A percentile compares a stretch with the other conserved stretches of the same genome.
Conservation (phyloP, 2,329 filamentous ascomycete genomes). For the Penicillium sclerotigenum region DNA sequence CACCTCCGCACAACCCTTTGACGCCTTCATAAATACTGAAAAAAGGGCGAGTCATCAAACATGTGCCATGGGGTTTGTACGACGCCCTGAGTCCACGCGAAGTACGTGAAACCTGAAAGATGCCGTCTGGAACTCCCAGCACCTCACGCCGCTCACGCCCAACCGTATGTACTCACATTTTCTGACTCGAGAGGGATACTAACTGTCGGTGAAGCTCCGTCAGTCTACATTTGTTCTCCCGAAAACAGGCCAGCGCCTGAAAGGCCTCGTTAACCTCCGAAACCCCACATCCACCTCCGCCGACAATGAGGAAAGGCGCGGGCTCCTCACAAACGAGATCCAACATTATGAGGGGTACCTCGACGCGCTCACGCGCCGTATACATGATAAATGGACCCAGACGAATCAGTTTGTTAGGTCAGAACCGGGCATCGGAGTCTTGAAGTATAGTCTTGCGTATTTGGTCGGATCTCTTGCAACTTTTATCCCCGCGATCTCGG, state of each 20-base stretch:
- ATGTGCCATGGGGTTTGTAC: conserved; percentile 1
- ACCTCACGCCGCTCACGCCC: conserved; percentile 35
- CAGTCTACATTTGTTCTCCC: conserved; percentile 87
- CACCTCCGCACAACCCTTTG: conserved; percentile 5
- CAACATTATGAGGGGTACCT: conserved; percentile 13
- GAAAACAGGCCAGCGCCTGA: conserved; percentile 77
- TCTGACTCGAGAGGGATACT: conserved; percentile 3
- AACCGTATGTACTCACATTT: conserved; percentile 25
- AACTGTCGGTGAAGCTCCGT: conserved; percentile 55
- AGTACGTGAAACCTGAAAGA: conserved; percentile 21
- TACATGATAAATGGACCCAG: conserved; percentile 39
- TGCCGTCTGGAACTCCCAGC: conserved; percentile 31
- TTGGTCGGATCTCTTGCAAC: conserved; percentile 81
- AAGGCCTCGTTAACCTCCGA: conserved; percentile 74
- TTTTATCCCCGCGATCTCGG: conserved; percentile 70
- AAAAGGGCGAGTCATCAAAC: not conserved
- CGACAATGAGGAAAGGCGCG: conserved; percentile 34
- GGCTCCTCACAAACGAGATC: conserved; percentile 31
- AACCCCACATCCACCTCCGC: conserved; percentile 35
- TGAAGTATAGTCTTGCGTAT: conserved; percentile 92
- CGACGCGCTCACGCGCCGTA: conserved; percentile 20
- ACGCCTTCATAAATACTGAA: not conserved
- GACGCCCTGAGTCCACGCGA: conserved; percentile 8
- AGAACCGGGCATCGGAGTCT: conserved; percentile 70
- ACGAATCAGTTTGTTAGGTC: conserved; percentile 64